Base-by-base conservation (phyloP, 441 rosid species). In the Pelargonium citronellum region DNA sequence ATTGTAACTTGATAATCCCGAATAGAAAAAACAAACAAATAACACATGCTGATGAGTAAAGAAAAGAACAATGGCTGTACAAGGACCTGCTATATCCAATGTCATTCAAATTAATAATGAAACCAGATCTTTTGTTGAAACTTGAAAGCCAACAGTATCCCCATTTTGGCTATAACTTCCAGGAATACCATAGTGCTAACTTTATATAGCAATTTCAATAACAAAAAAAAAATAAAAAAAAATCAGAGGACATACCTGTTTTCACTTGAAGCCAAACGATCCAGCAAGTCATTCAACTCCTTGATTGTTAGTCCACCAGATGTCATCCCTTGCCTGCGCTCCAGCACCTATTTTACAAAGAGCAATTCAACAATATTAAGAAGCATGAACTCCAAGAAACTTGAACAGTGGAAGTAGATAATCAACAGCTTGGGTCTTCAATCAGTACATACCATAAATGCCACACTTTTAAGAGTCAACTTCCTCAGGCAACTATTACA, bases 281-380 rank as follows among this genome's bases (percentile, higher is more conserved):
- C 96, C 73, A 94, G 95, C 84, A 85, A 83, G 43, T 82, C 87
- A 77, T 94, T 91, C 68, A 94, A 75, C 69, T 86, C 97, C 83
- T 79, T 86, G 27, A 91, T 82, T 20, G 84, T 86, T 27, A 89
- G 79, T n/a, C 89, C 97, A 60, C 91, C 92, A 0, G 97, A 89
- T 13, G 85, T 78, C 84, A 82, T 83, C 67, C 95, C 96, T 79
- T 94, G 98, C 83, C 98, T 84, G 1, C 87, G 83, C 64, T 94
- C 96, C 60, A 94, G 72, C 11, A 91, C 90, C 97, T 91, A 39
- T 46, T 55, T 70, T 30, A 66, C 76, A 58, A 49, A 62, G 63
- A 68, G 8, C 37, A 60, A 4, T 19, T 3, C 17, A 43, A 43
- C 67, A 64, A 10, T 3, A 22, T 43, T 39, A 69, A 55, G 58